phyloP scores from a whole-genome alignment of 108 stramenopile species.

The Cyclotella atomus region DNA sequence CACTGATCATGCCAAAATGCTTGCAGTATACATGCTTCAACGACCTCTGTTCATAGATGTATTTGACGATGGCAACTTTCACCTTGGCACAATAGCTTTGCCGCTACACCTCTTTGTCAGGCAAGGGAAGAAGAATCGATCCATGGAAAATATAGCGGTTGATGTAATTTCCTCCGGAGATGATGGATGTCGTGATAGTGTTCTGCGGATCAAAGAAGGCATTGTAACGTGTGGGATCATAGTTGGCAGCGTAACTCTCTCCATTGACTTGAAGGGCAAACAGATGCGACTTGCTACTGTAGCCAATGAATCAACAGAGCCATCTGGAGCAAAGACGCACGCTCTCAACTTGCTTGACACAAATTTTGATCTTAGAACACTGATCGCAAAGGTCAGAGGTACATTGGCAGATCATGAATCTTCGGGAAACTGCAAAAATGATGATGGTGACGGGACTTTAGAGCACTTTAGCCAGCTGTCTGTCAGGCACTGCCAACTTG shows the following conservation, averaged over 20 bases:
- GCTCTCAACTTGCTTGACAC: slow-evolving; percentile 17
- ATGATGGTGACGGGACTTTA: no score
- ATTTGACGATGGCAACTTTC: slow-evolving; percentile 6
- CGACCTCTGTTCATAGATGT: slow-evolving; percentile 24
- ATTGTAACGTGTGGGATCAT: neutral
- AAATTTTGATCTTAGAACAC: slow-evolving; percentile 3
- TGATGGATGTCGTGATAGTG: neutral
- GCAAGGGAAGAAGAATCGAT: slow-evolving; percentile 20
- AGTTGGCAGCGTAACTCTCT: slow-evolving; percentile 7
- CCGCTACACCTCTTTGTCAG: slow-evolving; percentile 27
- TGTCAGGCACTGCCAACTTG: no score
- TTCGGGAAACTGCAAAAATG: no score
- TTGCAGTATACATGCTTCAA: slow-evolving; percentile 15
- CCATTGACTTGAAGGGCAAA: slow-evolving; percentile 14
- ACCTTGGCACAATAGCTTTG: slow-evolving; percentile 24
- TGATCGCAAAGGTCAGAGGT: neutral
- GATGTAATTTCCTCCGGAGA: slow-evolving; percentile 13
- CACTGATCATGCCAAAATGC: neutral
- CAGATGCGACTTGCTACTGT: neutral
- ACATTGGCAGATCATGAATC: no score
- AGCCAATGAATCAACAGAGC: neutral
- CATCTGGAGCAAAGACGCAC: neutral
- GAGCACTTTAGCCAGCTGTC: no score
- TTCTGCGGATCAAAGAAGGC: neutral
- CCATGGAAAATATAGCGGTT: slow-evolving; percentile 28